Conservation (phyloP, 2,329 filamentous ascomycete species). For the Verticillium nubilum region DNA sequence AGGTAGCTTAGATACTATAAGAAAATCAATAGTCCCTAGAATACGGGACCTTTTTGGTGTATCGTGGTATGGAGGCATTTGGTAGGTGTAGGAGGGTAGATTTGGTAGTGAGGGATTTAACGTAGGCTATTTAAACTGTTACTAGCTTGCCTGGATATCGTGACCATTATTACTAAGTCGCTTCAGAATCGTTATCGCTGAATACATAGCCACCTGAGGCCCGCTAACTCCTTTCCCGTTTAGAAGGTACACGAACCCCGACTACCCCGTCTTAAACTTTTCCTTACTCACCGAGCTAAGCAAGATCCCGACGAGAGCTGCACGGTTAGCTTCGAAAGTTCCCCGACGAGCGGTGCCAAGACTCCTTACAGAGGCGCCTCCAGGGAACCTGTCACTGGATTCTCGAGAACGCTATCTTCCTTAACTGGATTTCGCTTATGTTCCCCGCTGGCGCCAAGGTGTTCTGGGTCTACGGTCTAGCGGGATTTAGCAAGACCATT, state of each 20-base stretch:
- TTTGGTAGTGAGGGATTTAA: too few species aligned
- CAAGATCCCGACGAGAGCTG: constrained; percentile 6
- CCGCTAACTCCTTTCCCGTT: background rate
- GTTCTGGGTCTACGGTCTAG: constrained; percentile 25
- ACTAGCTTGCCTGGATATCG: too few species aligned
- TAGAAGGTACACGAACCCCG: background rate
- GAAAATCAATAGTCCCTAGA: too few species aligned
- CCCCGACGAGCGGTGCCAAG: constrained; percentile 12
- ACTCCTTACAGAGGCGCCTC: constrained; percentile 13
- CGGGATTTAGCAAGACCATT: constrained; percentile 27
- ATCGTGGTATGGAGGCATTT: too few species aligned
- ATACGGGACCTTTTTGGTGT: too few species aligned
- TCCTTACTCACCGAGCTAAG: background rate
- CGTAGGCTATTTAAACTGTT: too few species aligned
- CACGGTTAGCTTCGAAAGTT: constrained; percentile 9
- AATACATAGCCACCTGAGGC: background rate
- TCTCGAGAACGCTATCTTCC: constrained; percentile 8
- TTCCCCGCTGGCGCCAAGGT: constrained; percentile 5
- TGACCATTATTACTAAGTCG: background rate
- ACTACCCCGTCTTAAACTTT: background rate
- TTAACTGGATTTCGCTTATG: constrained; percentile 13
- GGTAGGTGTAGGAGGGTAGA: too few species aligned
- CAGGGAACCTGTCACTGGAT: constrained; percentile 22
- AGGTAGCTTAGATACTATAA: too few species aligned
- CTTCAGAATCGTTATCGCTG: background rate